Base-by-base conservation (phyloP, 805 yeast species). In the Sugiyamaella qingdaonensis region DNA sequence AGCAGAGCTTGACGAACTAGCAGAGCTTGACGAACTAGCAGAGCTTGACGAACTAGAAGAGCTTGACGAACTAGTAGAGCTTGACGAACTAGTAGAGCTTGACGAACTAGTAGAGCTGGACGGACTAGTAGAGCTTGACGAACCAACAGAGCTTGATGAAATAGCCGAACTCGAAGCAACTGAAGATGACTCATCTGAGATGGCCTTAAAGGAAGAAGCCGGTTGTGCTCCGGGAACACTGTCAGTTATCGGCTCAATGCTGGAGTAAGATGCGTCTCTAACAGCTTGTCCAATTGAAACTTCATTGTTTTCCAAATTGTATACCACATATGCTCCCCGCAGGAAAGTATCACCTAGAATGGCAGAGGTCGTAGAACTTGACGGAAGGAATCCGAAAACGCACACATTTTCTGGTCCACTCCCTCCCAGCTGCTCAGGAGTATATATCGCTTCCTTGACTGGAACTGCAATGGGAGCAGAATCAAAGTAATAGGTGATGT, bases 321-420 rank as follows among this genome's bases (percentile, higher is more conserved):
- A 84, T 13, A 84, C 88, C 27, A 79, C 77, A 63, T 86, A 87
- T 3, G 84, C 85, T 37, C 78, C 75, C 51, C 87, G 74, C 58
- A 86, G 68, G 63, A 86, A 78, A 45, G 78, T 76, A 63, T 84
- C 90, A 10, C 94, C 94, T 34, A 86, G 71, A 52, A 83, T 73
- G 36, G 41, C 50, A 4, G 18, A 11, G 3, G 34, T 11, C 16
- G 47, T 36, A 7, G 33, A 27, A 4, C 47, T 24, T 11, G 47
- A 27, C 11, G 35, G 35, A 16, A 44, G n/a, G 34, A 44, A 44
- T 11, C 35, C 47, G 24, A 44, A 44, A 13, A 44, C 47, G 18
- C 47, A 44, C 7, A 31, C 35, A 31, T 44, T 16, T 13, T 7
- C 47, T 27, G 33, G 35, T 27, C 35, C 47, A 44, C 19, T 27